A percentile compares a stretch with the other conserved stretches of the same genome.
These are phyloP conservation scores for Neurospora sp. DNA, from an alignment of 495 filamentous ascomycete species.

Conservation along the genomic window DNA sequence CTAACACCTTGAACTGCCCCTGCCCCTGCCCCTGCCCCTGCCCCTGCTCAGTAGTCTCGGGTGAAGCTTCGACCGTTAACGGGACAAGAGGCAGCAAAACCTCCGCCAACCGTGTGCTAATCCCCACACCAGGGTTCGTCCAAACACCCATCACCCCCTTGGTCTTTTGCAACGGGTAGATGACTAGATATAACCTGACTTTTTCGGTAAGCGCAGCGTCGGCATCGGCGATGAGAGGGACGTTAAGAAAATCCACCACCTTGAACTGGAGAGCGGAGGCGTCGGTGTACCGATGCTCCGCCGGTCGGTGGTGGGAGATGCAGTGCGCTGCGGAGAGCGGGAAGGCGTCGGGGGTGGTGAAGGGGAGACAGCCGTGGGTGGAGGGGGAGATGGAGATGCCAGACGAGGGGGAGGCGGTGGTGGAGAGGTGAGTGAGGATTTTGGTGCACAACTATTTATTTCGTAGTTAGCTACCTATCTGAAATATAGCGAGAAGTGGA, in stretches of 20 bases:
- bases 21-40: no score
- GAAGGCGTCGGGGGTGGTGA: slow-evolving; percentile 17
- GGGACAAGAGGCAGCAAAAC: slow-evolving; percentile 15
- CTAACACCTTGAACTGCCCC: slow-evolving; percentile 12
- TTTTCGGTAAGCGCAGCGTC: background rate
- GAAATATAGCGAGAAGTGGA: background rate
- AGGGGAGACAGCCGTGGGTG: slow-evolving; percentile 20
- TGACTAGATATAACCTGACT: slow-evolving; percentile 26
- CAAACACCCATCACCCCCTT: slow-evolving; percentile 26
- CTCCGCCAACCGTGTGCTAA: slow-evolving; percentile 30
- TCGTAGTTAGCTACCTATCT: background rate
- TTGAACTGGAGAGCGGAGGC: slow-evolving; percentile 15
- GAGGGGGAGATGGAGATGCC: slow-evolving; percentile 6
- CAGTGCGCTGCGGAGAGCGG: slow-evolving; percentile 11
- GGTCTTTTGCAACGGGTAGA: slow-evolving; percentile 19
- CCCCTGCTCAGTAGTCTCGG: background rate
- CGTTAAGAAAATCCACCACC: slow-evolving; percentile 18
- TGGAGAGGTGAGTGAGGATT: slow-evolving; percentile 13
- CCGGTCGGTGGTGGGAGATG: slow-evolving; percentile 9
- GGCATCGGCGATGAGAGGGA: background rate
- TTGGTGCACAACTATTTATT: slow-evolving; percentile 15
- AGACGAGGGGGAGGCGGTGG: slow-evolving; percentile 7
- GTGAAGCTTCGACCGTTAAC: background rate
- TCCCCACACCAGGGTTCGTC: slow-evolving; percentile 28
- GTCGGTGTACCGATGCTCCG: slow-evolving; percentile 26